phyloP scores from a whole-genome alignment of 805 yeast genomes.

The Candida xiaguanensis region DNA sequence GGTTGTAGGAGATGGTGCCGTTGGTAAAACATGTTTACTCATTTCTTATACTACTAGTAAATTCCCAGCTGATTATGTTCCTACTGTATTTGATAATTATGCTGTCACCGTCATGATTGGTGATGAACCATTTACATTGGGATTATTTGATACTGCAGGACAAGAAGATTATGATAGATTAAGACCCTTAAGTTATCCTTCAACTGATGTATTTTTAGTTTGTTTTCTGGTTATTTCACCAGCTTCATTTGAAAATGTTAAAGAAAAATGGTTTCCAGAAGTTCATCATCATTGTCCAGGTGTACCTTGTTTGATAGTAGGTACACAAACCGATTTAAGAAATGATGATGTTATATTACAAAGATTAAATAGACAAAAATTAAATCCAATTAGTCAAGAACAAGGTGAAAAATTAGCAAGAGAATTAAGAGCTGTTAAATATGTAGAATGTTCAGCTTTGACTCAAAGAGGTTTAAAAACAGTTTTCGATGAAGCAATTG shows the following conservation, averaged over 20 bases:
- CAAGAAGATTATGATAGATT: constrained; percentile 97
- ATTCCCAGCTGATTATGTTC: constrained; percentile 97
- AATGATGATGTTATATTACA: constrained; percentile 89
- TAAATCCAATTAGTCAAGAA: constrained; percentile 78
- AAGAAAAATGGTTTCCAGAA: constrained; percentile 98
- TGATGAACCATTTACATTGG: constrained; percentile 95
- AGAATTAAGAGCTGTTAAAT: constrained; percentile 92
- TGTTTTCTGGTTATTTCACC: constrained; percentile 97
- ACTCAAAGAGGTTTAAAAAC: constrained; percentile 96
- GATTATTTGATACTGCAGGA: too few species aligned
- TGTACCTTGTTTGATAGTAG: constrained; percentile 94
- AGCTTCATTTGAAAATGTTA: constrained; percentile 94
- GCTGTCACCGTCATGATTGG: constrained; percentile 96
- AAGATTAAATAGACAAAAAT: constrained; percentile 85
- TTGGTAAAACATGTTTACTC: constrained; percentile 92
- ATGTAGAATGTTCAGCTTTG: constrained; percentile 96
- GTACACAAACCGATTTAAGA: constrained; percentile 93
- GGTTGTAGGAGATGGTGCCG: constrained; percentile 99
- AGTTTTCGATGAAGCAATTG: constrained; percentile 98
- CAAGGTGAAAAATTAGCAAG: constrained; percentile 91
- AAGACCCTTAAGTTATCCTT: constrained; percentile 95
- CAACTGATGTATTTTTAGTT: constrained; percentile 93
- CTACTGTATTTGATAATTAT: constrained; percentile 95
- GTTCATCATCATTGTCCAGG: constrained; percentile 97
- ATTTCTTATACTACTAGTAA: constrained; percentile 96